Evolutionary conservation across 352 stramenopile genomes (phyloP), one percentile per base, ranked within the genome.

Genomic region (Pythium phragmitis): DNA sequence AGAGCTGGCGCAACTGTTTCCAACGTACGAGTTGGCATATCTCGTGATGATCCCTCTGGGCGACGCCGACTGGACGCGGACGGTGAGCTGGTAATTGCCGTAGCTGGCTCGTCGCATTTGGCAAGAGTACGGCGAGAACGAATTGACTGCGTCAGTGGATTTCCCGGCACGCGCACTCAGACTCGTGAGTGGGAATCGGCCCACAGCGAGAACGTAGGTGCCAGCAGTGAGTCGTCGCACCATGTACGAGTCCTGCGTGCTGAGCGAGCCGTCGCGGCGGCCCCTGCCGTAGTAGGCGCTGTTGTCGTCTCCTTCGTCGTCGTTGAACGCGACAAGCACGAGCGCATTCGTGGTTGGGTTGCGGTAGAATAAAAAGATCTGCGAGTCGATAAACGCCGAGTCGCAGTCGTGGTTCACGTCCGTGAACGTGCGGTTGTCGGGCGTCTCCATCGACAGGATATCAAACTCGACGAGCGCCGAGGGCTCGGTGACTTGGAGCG

Each of bases 351-450:
- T 65, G 1, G 59, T 53, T 4, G 28, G 39, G 33, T 55, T 54
- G 17, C 72, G 49, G 2, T 57, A 42, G 49, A 85, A 88, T 11
- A 89, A 58, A 46, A 72, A 80, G 12, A 89, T 65, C 34, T 88
- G 75, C 17, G 82, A 84, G 68, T 89, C 80, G 43, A 91, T 88
- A 63, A 74, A 89, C 1, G 80, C 78, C 60, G 80, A 91, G 67
- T 91, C 82, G 47, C 82, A 91, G 57, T 91, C 78, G 7, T 34
- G 33, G 62, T 91, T 91, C 12, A 91, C 80, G 50, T 91, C 82
- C 0, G 67, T 28, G 59, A 84, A 84, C 30, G 71, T 81, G 33
- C 52, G 33, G 57, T 84, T 84, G 51, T 79, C 68, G 14, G 58
- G 58, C 7, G 78, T 88, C 67, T 89, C 82, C 70, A 82, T 79